Evolutionary conservation across 1,284 basidiomycete genomes (phyloP).

Genomic region (Earliella scabrosa): DNA sequence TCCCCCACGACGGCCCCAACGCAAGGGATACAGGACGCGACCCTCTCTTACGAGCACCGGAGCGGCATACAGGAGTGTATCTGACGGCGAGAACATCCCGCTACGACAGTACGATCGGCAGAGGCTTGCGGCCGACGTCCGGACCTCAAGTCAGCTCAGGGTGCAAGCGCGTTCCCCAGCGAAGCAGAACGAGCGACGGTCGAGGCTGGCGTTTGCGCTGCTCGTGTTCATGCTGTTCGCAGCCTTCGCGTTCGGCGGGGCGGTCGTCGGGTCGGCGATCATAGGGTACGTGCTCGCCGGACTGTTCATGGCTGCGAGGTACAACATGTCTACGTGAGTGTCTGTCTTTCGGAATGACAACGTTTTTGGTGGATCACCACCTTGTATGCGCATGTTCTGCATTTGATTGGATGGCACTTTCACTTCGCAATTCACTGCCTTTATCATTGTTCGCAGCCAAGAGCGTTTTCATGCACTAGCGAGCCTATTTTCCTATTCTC

Average conservation of each 20-base stretch:
- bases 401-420: too few relatives aligned
- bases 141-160: slow-evolving; percentile 15
- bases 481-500: neutral
- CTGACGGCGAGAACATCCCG: slow-evolving; percentile 19
- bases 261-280: slow-evolving; percentile 72
- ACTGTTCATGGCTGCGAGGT: slow-evolving; percentile 69
- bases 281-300: slow-evolving; percentile 74
- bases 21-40: slow-evolving; percentile 14
- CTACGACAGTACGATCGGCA: slow-evolving; percentile 16
- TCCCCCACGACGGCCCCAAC: slow-evolving; percentile 41
- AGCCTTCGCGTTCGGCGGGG: slow-evolving; percentile 58
- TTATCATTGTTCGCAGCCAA: too few relatives aligned
- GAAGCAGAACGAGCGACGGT: slow-evolving; percentile 54
- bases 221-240: slow-evolving; percentile 68
- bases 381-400: too few relatives aligned
- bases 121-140: slow-evolving; percentile 6
- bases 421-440: too few relatives aligned
- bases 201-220: slow-evolving; percentile 64
- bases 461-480: too few relatives aligned
- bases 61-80: slow-evolving; percentile 19
- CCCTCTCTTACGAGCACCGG: slow-evolving; percentile 15
- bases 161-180: slow-evolving; percentile 23
- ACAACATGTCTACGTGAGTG: slow-evolving; percentile 83
- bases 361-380: too few relatives aligned
- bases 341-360: neutral